Evolutionary conservation across 1,284 basidiomycete species (phyloP), one percentile per base, ranked within the genome.

Genomic region (Leccinum insolens): DNA sequence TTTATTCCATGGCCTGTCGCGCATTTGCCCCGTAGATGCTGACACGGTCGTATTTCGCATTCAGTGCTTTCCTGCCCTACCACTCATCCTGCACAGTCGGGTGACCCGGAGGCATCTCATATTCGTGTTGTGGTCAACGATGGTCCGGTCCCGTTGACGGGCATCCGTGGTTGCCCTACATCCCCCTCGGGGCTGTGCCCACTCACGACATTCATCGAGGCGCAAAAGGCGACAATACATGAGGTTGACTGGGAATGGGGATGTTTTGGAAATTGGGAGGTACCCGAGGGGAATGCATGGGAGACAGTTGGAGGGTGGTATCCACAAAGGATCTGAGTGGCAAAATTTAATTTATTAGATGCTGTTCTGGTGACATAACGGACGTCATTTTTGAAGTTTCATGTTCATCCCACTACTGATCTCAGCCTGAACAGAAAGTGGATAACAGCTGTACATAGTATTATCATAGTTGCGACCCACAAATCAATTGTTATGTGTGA

Each of bases 91-190:
- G 64, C 9, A 79, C 77, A 80, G 8, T 84, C 85, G 2, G 68
- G 79, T n/a, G 39, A 41, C 7, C 82, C 85, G 2, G 85, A 83
- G 34, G 81, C 80, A 77, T 68, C 70, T 1, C 92, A 94, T 73
- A 89, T 95, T 70, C 89, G 94, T 6, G 82, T 93, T 65, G 86
- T 93, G 75, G 86, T 95, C 78, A 97, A 97, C 80, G 96, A 98
- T 76, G 95, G 93, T 4, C 92, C 96, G 2, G 85, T 89, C 1
- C 95, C 96, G 2, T 84, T 97, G 52, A 90, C 90, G 2, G 87
- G 90, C 44, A 85, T 94, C 74, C 81, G 83, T 25, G 92, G 91
- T 2, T 96, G 94, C 72, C 87, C 90, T 1, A 78, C 86, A 72
- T 79, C 77, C 8, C 82, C 85, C 59, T 88, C 96, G 68, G 95